Evolutionary conservation across 805 yeast genomes (phyloP).

Genomic region (Kuraishia piskuri): DNA sequence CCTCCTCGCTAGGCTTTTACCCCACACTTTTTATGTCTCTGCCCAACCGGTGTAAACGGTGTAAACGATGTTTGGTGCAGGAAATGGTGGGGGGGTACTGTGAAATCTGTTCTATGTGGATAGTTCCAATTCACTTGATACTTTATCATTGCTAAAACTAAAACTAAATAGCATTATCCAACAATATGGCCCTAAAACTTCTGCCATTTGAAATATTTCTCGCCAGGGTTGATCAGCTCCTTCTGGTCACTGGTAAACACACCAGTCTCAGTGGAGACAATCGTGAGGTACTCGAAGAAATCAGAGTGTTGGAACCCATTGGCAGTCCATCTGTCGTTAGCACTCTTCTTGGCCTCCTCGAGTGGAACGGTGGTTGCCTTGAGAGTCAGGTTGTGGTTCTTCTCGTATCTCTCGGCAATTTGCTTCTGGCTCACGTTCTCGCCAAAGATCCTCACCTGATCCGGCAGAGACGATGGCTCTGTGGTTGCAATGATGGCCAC

Average conservation of each 20-base stretch:
- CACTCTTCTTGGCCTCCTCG: slow-evolving; percentile 24
- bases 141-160: no score
- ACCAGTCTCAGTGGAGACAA: slow-evolving; percentile 27
- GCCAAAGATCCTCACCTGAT: slow-evolving; percentile 32
- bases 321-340: slow-evolving; percentile 16
- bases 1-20: neutral
- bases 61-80: no score
- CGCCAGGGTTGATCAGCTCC: slow-evolving; percentile 38
- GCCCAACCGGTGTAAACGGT: neutral
- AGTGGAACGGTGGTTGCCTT: slow-evolving; percentile 22
- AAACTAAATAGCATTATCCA: no score
- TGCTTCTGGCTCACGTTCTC: slow-evolving; percentile 30
- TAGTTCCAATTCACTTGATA: no score
- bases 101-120: no score
- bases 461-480: slow-evolving; percentile 31
- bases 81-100: no score
- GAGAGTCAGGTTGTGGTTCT: slow-evolving; percentile 25
- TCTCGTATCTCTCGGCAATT: slow-evolving; percentile 30
- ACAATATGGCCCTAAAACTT: no score
- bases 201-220: slow-evolving; percentile 35
- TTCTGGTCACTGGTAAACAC: slow-evolving; percentile 22
- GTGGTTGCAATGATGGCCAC: slow-evolving; percentile 31
- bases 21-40: neutral
- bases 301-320: slow-evolving; percentile 22
- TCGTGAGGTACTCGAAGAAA: slow-evolving; percentile 29